Conservation (phyloP, 106 monocot species). For the Amphibolis antarctica region DNA sequence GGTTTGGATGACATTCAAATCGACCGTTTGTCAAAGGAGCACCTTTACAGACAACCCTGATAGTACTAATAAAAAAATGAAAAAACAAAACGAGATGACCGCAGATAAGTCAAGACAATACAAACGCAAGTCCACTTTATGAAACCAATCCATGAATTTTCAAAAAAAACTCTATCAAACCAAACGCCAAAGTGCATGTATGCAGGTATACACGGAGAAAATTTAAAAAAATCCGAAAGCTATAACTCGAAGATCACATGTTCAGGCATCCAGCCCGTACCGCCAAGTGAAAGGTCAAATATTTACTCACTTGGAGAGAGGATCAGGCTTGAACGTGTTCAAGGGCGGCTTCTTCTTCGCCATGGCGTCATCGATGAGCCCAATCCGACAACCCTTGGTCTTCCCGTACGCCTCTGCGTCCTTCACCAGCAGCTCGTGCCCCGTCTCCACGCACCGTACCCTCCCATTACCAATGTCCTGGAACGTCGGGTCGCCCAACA, state of each 20-base stretch:
- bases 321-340: conserved; percentile 52
- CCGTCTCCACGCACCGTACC: conserved; percentile 65
- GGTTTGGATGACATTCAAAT: too few species aligned
- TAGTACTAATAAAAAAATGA: background rate
- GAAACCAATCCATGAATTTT: too few species aligned
- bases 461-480: conserved; percentile 46
- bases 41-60: background rate
- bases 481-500: conserved; percentile 65
- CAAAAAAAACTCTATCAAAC: too few species aligned
- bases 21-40: too few species aligned
- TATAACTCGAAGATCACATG: background rate
- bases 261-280: background rate
- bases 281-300: background rate
- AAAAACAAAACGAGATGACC: background rate
- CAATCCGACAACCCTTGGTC: conserved; percentile 60
- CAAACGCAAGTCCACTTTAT: background rate
- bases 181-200: too few species aligned
- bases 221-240: background rate
- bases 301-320: conserved; percentile 38
- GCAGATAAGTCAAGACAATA: background rate
- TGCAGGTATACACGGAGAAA: background rate
- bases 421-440: conserved; percentile 61
- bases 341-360: conserved; percentile 53
- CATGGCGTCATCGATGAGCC: conserved; percentile 59
- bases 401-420: conserved; percentile 54